Percentiles rank a stretch among this genome's conserved stretches.
Conservation (phyloP, 2,329 filamentous ascomycete genomes). For the Fusarium nematophilum region DNA sequence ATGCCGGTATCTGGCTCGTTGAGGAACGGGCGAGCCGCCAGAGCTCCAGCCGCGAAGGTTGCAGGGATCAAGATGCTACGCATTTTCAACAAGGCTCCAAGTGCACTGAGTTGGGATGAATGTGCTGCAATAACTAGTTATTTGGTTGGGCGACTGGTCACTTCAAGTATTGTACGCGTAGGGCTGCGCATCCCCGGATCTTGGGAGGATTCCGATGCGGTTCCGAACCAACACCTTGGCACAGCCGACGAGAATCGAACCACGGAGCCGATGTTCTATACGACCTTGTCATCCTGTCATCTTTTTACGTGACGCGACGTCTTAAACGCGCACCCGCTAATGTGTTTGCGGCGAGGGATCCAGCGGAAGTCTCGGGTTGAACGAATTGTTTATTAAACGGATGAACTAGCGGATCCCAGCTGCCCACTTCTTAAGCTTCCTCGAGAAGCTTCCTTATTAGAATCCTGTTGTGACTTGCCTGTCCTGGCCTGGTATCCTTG, state of each 20-base stretch:
- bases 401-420: background rate
- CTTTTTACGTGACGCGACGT: background rate
- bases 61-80: slow-evolving; percentile 15
- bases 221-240: no score
- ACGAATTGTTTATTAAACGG: background rate
- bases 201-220: no score
- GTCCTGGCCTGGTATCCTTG: no score
- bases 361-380: background rate
- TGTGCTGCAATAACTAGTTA: background rate
- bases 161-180: no score
- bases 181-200: no score
- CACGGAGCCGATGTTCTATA: no score
- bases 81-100: slow-evolving; percentile 9
- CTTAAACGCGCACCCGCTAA: background rate
- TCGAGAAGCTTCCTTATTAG: background rate
- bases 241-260: no score
- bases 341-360: slow-evolving; percentile 1
- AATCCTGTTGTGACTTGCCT: no score
- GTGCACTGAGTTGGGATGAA: no score
- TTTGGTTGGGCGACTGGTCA: background rate
- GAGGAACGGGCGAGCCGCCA: slow-evolving; percentile 54
- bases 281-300: no score
- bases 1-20: slow-evolving; percentile 58
- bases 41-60: slow-evolving; percentile 42
- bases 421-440: slow-evolving; percentile 3